phyloP scores from a whole-genome alignment of 2,329 filamentous ascomycete species.

The Trichothecium roseum region DNA sequence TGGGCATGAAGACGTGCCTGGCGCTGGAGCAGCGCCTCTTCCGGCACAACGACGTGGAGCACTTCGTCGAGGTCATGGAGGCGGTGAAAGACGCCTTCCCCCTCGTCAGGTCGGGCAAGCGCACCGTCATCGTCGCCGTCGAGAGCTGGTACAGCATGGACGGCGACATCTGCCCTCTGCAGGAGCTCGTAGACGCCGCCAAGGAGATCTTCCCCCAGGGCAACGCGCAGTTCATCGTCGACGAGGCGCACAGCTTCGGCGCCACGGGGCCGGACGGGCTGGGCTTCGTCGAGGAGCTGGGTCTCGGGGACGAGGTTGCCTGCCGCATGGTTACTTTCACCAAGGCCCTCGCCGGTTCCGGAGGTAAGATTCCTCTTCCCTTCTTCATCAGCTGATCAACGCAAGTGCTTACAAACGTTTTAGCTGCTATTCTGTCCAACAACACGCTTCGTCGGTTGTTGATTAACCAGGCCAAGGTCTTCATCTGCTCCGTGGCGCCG shows the following conservation, averaged over 20 bases:
- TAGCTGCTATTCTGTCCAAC: neutral
- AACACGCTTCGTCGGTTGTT: neutral
- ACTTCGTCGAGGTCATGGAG: constrained; percentile 25
- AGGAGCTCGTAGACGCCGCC: constrained; percentile 22
- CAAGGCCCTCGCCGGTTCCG: constrained; percentile 32
- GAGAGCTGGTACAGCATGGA: constrained; percentile 39
- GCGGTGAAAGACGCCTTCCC: constrained; percentile 18
- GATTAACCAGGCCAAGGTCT: neutral
- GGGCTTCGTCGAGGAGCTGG: constrained; percentile 37
- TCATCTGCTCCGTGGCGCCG: neutral
- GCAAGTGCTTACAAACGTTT: too few species aligned
- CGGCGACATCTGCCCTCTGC: constrained; percentile 29
- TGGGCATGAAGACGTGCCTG: constrained; percentile 50
- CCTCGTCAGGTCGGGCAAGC: constrained; percentile 14
- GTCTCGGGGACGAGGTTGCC: constrained; percentile 37
- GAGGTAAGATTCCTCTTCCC: constrained; percentile 11
- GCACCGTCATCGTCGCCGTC: constrained; percentile 26
- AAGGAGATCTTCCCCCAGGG: constrained; percentile 21
- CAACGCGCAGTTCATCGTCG: constrained; percentile 39
- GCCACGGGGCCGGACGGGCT: constrained; percentile 35
- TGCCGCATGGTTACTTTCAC: constrained; percentile 40
- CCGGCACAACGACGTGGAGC: constrained; percentile 29
- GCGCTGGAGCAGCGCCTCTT: constrained; percentile 34
- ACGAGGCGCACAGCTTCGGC: constrained; percentile 45
- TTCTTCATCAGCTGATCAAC: too few species aligned